Evolutionary conservation across 1,139 yeast species (phyloP).

Genomic region (Geotrichum australiense): DNA sequence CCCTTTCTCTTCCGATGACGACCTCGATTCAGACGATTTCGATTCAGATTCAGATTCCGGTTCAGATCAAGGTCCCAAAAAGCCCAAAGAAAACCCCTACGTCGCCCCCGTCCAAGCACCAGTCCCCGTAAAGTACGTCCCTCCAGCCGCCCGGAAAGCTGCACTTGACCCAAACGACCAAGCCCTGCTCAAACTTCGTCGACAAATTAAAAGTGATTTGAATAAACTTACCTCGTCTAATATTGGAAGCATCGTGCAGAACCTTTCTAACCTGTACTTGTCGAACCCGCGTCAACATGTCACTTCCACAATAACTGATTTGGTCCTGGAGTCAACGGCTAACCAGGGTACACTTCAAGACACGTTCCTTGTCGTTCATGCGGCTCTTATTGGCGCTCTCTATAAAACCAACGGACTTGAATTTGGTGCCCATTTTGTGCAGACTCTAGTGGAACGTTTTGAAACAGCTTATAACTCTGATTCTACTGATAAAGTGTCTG

Average conservation of each 20-base stretch:
- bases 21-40: constrained; percentile 44
- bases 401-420: constrained; percentile 76
- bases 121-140: constrained; percentile 69
- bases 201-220: constrained; percentile 67
- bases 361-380: constrained; percentile 70
- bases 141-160: constrained; percentile 71
- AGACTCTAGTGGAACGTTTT: constrained; percentile 64
- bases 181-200: constrained; percentile 41
- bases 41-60: constrained; percentile 31
- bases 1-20: constrained; percentile 43
- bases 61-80: constrained; percentile 41
- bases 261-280: constrained; percentile 55
- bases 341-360: constrained; percentile 64
- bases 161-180: constrained; percentile 32
- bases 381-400: constrained; percentile 68
- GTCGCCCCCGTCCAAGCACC: constrained; percentile 57
- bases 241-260: constrained; percentile 59
- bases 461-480: constrained; percentile 29
- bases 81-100: constrained; percentile 68
- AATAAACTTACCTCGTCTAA: constrained; percentile 87
- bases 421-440: constrained; percentile 84
- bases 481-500: constrained; percentile 45
- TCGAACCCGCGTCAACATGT: constrained; percentile 71
- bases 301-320: constrained; percentile 57
- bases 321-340: constrained; percentile 59